These are phyloP conservation scores for Rhizopogon sp. DNA, from an alignment of 768 basidiomycete genomes.

Conservation along the genomic window DNA sequence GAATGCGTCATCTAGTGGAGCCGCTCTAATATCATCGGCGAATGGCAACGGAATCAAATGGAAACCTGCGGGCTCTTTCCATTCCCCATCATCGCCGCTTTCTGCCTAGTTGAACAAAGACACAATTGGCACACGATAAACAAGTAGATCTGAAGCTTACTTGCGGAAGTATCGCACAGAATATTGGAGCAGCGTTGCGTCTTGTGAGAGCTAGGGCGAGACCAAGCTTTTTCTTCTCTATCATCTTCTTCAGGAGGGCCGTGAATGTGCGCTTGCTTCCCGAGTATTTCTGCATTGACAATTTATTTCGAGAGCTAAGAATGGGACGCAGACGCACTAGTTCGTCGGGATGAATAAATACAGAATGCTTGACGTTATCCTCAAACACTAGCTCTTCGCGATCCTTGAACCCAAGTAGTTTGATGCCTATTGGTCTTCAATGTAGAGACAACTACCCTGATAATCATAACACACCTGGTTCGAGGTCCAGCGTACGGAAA, in stretches of 20 bases:
- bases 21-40: slow-evolving; percentile 87
- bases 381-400: slow-evolving; percentile 66
- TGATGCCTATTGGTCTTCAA: slow-evolving; percentile 52
- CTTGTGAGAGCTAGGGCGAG: slow-evolving; percentile 68
- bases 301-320: background rate
- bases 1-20: slow-evolving; percentile 60
- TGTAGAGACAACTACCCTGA: background rate
- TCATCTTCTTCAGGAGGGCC: slow-evolving; percentile 78
- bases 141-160: slow-evolving; percentile 29
- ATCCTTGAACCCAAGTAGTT: slow-evolving; percentile 89
- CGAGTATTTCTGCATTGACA: slow-evolving; percentile 54
- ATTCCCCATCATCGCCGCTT: slow-evolving; percentile 61
- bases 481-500: slow-evolving; percentile 75
- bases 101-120: slow-evolving; percentile 49
- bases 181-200: slow-evolving; percentile 67
- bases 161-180: slow-evolving; percentile 87
- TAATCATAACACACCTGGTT: slow-evolving; percentile 51
- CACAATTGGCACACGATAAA: background rate
- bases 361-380: slow-evolving; percentile 88
- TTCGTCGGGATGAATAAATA: slow-evolving; percentile 92
- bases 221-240: slow-evolving; percentile 77
- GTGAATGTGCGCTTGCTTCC: slow-evolving; percentile 92
- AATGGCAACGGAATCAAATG: slow-evolving; percentile 93
- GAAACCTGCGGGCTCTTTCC: slow-evolving; percentile 84
- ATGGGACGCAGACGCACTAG: slow-evolving; percentile 40